These are phyloP conservation scores for Termitomyces sp. DNA, from an alignment of 768 basidiomycete species.

Conservation along the genomic window DNA sequence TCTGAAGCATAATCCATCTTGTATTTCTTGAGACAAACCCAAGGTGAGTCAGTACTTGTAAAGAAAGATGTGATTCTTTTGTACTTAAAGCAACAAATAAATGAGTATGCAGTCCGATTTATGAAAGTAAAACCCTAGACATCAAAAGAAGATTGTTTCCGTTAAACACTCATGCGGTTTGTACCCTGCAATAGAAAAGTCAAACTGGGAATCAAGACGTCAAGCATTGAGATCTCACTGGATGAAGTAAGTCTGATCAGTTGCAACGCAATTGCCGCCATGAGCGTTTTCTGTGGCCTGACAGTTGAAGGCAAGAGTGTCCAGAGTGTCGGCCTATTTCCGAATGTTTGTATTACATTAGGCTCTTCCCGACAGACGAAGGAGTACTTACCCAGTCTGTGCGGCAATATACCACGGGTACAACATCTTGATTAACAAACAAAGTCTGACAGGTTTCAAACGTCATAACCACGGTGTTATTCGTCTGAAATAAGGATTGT, in stretches of 20 bases:
- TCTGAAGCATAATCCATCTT: too few species aligned
- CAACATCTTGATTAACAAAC: slow-evolving; percentile 41
- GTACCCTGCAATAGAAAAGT: neutral
- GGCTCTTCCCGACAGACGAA: neutral
- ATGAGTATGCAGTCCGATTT: too few species aligned
- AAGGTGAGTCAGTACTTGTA: too few species aligned
- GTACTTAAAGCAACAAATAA: too few species aligned
- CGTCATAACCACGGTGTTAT: slow-evolving; percentile 34
- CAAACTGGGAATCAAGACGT: neutral
- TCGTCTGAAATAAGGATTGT: slow-evolving; percentile 14
- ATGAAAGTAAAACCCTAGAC: too few species aligned
- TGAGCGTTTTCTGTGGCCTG: slow-evolving; percentile 44
- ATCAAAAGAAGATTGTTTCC: neutral
- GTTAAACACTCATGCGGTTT: neutral
- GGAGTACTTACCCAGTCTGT: slow-evolving; percentile 34
- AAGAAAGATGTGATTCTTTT: too few species aligned
- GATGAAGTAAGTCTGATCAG: slow-evolving; percentile 42
- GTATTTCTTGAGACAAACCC: too few species aligned
- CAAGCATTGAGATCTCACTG: slow-evolving; percentile 28
- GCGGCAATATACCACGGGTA: slow-evolving; percentile 36
- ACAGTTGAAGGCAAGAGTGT: slow-evolving; percentile 40
- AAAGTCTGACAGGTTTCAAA: slow-evolving; percentile 39
- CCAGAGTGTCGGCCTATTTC: slow-evolving; percentile 28
- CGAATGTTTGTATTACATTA: neutral
- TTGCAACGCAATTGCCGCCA: slow-evolving; percentile 42